Base-by-base conservation (phyloP, 179 eudicot species). In the Actinidia arguta region DNA sequence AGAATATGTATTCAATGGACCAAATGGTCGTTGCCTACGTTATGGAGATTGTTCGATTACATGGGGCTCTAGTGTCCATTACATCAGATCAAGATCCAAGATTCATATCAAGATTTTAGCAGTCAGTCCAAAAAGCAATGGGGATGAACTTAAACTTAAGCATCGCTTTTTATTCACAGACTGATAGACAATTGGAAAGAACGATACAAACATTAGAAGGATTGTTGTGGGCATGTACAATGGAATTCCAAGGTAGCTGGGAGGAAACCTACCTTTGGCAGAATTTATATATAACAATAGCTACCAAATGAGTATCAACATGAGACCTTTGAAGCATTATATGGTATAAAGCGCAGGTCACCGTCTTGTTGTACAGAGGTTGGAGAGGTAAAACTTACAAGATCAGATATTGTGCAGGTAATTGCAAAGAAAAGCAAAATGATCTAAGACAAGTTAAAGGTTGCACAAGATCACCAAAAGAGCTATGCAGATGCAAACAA, bases 91-190 rank as follows among this genome's bases (percentile, higher is more conserved):
- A 66, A 3, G 82, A 79, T 27, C 10, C 77, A 1, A 17, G 20
- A 1, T 81, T 71, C 12, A 8, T 17, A 3, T 20, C 70, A 8
- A 6, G 44, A 22, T 59, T 81, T 12, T 58, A 76, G 71, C 3
- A 54, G 25, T 18, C 14, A 9, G 5, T 80, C 1, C 31, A 70
- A 1, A 8, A 20, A 1, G 52, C 66, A 9, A 4, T 55, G 12
- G 52, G 52, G 3, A 68, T n/a, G 0, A 12, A 70, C 0, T 11
- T 80, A 0, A 36, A 56, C 0, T 20, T 46, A 20, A 69, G 3
- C 55, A 80, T 17, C 1, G 22, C 76, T 6, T 80, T 27, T 12
- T 70, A 81, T 17, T 63, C 70, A 8, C 59, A 56, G 10, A 81
- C 25, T 0, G 25, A 70, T 6, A 25, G 27, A 46, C 1, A 70